A percentile compares a stretch with the other conserved stretches of the same genome.
Conservation (phyloP, 2,329 filamentous ascomycete genomes). For the Xylariaceae sp. region DNA sequence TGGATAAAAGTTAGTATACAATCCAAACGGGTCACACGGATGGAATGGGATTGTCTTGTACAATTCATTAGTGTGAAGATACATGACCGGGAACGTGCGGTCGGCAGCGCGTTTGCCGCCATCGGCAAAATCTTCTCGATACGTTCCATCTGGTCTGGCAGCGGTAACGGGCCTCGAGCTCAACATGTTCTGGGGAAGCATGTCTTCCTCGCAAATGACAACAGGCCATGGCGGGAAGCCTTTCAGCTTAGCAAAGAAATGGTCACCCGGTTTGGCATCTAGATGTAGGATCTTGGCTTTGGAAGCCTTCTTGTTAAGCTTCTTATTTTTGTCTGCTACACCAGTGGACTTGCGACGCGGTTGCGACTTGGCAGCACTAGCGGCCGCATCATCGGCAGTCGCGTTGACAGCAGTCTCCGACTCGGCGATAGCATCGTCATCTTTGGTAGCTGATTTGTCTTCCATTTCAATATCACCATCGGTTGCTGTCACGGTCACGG, state of each 20-base stretch:
- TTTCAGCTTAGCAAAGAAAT: conserved; percentile 90
- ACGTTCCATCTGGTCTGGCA: conserved; percentile 75
- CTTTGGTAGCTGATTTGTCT: conserved; percentile 29
- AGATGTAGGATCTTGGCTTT: conserved; percentile 66
- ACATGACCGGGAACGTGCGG: conserved; percentile 92
- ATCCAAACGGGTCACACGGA: not conserved
- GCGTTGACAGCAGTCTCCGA: conserved; percentile 17
- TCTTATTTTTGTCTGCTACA: conserved; percentile 67
- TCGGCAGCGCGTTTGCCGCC: conserved; percentile 82
- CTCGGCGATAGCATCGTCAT: conserved; percentile 20
- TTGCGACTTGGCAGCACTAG: conserved; percentile 37
- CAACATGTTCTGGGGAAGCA: conserved; percentile 77
- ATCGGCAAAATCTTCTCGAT: conserved; percentile 80
- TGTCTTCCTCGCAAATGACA: conserved; percentile 89
- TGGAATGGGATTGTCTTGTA: conserved; percentile 49
- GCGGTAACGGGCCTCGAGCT: conserved; percentile 80
- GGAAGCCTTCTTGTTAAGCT: conserved; percentile 81
- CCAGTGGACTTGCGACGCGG: conserved; percentile 69
- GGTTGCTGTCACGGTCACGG: conserved; percentile 21
- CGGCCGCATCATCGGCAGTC: conserved; percentile 16
- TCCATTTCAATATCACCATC: conserved; percentile 32
- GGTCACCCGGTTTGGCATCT: conserved; percentile 83
- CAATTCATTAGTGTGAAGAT: conserved; percentile 94
- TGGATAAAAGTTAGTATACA: conserved; percentile 15
- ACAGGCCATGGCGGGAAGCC: conserved; percentile 93